Conservation (phyloP, 345 rosid genomes). For the Camelina sativa region DNA sequence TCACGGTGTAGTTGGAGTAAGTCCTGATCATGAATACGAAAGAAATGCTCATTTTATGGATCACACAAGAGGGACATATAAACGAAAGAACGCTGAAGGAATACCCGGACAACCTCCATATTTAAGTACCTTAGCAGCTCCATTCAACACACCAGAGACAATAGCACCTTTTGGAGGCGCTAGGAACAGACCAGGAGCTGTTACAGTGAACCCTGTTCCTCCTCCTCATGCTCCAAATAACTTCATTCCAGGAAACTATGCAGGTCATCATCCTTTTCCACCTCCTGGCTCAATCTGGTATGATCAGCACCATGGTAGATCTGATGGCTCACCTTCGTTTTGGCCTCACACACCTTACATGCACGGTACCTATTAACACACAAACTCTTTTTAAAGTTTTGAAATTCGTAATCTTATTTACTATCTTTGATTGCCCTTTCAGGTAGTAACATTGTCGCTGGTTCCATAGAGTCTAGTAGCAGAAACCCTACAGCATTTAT, state of each 20-base stretch:
- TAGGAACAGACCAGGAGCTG: slow-evolving; percentile 61
- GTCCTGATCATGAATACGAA: slow-evolving; percentile 60
- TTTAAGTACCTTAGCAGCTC: slow-evolving; percentile 59
- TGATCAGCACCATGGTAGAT: slow-evolving; percentile 43
- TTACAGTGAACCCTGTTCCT: slow-evolving; percentile 61
- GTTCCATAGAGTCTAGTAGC: slow-evolving; percentile 59
- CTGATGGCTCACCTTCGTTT: slow-evolving; percentile 59
- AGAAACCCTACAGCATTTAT: slow-evolving; percentile 58
- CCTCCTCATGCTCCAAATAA: slow-evolving; percentile 54
- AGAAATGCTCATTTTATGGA: slow-evolving; percentile 62
- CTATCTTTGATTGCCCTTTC: slow-evolving; percentile 13
- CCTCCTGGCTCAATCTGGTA: slow-evolving; percentile 52
- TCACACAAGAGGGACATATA: slow-evolving; percentile 58
- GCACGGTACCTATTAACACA: slow-evolving; percentile 55
- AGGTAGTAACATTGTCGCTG: slow-evolving; percentile 51
- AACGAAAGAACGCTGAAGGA: slow-evolving; percentile 69
- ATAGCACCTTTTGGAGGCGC: slow-evolving; percentile 52
- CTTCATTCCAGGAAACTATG: slow-evolving; percentile 63
- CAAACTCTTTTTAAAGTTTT: not conserved
- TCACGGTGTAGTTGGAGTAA: slow-evolving; percentile 57
- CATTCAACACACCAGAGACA: slow-evolving; percentile 42
- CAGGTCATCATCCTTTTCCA: slow-evolving; percentile 60
- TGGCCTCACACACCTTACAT: slow-evolving; percentile 77
- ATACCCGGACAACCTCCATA: slow-evolving; percentile 45
- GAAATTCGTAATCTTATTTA: slow-evolving; percentile 13